These are phyloP conservation scores for Tricholoma hemisulphureum DNA, from an alignment of 768 basidiomycete species.

Conservation along the genomic window DNA sequence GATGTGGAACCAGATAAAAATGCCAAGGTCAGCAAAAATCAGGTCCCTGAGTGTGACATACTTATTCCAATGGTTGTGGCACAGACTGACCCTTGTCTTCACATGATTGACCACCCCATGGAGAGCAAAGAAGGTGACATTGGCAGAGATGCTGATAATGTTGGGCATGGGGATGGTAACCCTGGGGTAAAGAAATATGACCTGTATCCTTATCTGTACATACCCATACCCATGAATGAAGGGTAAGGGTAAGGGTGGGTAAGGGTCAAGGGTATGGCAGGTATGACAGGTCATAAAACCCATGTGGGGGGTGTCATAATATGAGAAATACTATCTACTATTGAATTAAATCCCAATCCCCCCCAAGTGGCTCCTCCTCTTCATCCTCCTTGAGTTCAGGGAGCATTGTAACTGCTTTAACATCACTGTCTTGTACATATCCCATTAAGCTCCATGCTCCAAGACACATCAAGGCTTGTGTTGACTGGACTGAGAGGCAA, in stretches of 20 bases:
- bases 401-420: conserved; percentile 8
- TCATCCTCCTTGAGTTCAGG: conserved; percentile 3
- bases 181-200: too few relatives aligned
- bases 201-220: neutral
- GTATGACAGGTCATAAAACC: neutral
- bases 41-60: neutral
- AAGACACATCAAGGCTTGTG: conserved; percentile 1
- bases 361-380: conserved; percentile 2
- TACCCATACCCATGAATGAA: neutral
- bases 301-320: neutral
- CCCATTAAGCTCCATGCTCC: conserved; percentile 25
- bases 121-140: too few relatives aligned
- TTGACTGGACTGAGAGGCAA: too few relatives aligned
- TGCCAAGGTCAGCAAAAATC: neutral
- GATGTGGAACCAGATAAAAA: neutral
- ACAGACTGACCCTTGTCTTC: neutral
- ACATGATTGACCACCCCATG: neutral
- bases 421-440: conserved; percentile 7
- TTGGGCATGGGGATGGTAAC: too few relatives aligned
- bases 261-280: neutral
- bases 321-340: neutral
- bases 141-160: too few relatives aligned
- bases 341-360: neutral
- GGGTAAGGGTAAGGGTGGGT: neutral
- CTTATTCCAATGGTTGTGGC: neutral